Evolutionary conservation across 768 basidiomycete genomes (phyloP), one percentile per base, ranked within the genome.

Genomic region (Leccinellum albellum): DNA sequence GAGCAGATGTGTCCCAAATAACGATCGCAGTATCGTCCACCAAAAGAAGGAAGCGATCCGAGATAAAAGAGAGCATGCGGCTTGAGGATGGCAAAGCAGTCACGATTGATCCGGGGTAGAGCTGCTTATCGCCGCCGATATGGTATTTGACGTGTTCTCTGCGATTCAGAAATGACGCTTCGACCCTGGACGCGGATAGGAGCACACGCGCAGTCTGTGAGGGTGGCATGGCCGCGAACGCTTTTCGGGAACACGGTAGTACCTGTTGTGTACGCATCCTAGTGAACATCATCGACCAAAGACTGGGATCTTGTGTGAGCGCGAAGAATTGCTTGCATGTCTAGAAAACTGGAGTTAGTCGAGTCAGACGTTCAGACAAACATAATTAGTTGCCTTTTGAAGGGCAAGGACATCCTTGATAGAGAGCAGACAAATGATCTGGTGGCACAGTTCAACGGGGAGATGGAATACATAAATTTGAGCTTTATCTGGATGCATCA

Each of bases 321-420:
- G 20, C 35, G 31, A 48, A 20, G 42, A 69, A 61, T 23, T 47
- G 50, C 46, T 56, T 68, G 61, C 66, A 70, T 59, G 69, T 70
- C 68, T 69, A 44, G 24, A 20, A 47, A 46, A 54, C 2, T 40
- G 17, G 54, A 20, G 37, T 53, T 23, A 54, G 2, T 59, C 24
- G 31, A 51, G 9, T 47, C 44, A 32, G 28, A 40, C 33, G 1
- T 26, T 15, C 20, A 23, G 5, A 45, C 12, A 26, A 13, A 32
- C 35, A 33, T 8, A 20, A 14, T 21, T 14, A 15, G 2, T 26
- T 56, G 47, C 68, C 64, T 51, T 59, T 58, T 58, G 51, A 3
- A 69, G 42, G 6, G 64, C 42, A 47, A 69, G 14, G 49, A 70
- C 40, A 17, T 62, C 58, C 14, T 29, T n/a, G 15, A 66, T 4